Base-by-base conservation (phyloP, 2,329 filamentous ascomycete genomes). In the Tetracladium maxilliforme region DNA sequence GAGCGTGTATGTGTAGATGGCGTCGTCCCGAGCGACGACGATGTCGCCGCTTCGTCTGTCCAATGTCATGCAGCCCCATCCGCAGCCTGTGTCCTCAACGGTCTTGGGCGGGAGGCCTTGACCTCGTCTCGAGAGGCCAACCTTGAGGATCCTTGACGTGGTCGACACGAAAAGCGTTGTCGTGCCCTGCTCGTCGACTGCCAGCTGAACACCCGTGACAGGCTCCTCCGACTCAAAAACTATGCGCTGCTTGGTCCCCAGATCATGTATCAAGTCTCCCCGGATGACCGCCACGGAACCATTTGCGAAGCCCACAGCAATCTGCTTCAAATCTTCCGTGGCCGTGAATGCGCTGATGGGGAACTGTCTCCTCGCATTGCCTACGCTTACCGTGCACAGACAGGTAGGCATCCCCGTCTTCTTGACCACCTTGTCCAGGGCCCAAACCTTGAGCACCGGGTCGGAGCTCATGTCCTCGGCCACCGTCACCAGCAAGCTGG, bases 181-280 rank as follows among this genome's bases (percentile, higher is more conserved):
- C 21, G 67, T 41, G 34, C 56, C 61, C 6, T 31, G 54, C 26
- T 74, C 69, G 22, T 63, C 59, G 22, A 61, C 53, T n/a, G n/a
- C n/a, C 32, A 93, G 77, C 42, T 90, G 79, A 10, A 98, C 73
- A 3, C 86, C 87, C 0, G 90, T 98, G 7, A 98, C 74, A 0
- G 90, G 92, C 47, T 98, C 90, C 40, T 95, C 86, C 0, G 86
- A 93, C 45, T 98, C 90, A 52, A 92, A 90, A 7, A 98, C 82
- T 17, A 87, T 90, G 26, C 90, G 72, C 48, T 98, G 90, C 45
- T 83, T 84, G 8, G 87, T 84, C 13, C 92, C 90, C 29, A 90
- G 73, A 47, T 98, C 90, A 47, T 98, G 84, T 39, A 98, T 81
- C 24, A 98, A 60, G 45, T 98, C 90, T 32, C 92, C 90, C 30